Conservation (phyloP, 768 basidiomycete genomes). For the Epithele typhae region DNA sequence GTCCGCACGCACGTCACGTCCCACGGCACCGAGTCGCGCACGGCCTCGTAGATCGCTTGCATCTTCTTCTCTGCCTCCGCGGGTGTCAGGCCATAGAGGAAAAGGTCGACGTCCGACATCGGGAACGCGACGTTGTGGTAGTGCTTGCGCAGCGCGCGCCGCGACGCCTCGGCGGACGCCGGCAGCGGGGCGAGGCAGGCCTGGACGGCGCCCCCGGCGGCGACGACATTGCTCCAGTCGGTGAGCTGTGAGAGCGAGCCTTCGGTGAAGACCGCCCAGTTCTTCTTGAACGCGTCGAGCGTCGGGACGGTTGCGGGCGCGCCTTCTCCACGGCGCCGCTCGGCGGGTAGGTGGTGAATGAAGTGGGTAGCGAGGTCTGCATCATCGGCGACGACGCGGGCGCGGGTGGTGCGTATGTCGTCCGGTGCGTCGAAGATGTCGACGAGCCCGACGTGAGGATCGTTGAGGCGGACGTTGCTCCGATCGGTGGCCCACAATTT, state of each 20-base stretch:
- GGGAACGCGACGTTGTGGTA: constrained; percentile 54
- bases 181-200: constrained; percentile 53
- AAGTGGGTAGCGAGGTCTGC: constrained; percentile 43
- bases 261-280: constrained; percentile 62
- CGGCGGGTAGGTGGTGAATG: constrained; percentile 48
- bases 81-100: constrained; percentile 54
- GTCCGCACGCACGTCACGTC: constrained; percentile 64
- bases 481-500: constrained; percentile 53
- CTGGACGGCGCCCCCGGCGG: constrained; percentile 56
- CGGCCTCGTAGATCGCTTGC: constrained; percentile 53
- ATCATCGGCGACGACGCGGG: constrained; percentile 42
- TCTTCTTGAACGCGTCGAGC: constrained; percentile 58
- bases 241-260: constrained; percentile 53
- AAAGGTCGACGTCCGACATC: constrained; percentile 60
- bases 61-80: constrained; percentile 63
- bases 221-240: constrained; percentile 63
- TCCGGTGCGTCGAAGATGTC: constrained; percentile 51
- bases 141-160: constrained; percentile 52
- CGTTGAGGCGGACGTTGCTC: constrained; percentile 36
- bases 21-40: constrained; percentile 63
- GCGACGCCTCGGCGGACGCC: constrained; percentile 44
- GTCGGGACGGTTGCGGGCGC: constrained; percentile 42
- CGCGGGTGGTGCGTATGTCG: constrained; percentile 46
- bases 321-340: constrained; percentile 45
- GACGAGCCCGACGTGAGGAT: constrained; percentile 54